Base-by-base conservation (phyloP, 768 basidiomycete genomes). In the Kwoniella shandongensis region DNA sequence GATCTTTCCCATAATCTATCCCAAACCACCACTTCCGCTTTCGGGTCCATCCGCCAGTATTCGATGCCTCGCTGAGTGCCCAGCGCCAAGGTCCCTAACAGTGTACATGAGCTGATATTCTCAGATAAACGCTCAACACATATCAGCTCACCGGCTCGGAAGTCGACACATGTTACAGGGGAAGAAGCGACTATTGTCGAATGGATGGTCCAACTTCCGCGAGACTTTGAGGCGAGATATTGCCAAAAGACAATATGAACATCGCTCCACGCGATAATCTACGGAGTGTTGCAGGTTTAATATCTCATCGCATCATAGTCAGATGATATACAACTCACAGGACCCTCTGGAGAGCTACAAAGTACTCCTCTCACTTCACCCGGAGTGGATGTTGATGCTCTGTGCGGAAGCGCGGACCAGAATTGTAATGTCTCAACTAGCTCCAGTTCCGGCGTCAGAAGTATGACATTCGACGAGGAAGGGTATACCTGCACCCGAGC, bases 221-320 rank as follows among this genome's bases (percentile, higher is more conserved):
- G 39, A 11, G 46, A 41, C 27, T 56, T 66, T 22, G 39, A 26
- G 0, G 27, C 26, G 32, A 26, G 23, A 32, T 50, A 48, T 36
- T 62, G 51, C 72, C 72, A 73, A 11, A 69, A 18, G 1, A 69
- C 69, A 11, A 70, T 57, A 59, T 70, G 65, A 1, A 41, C 49
- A 12, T 57, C 69, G 32, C 59, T 56, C 69, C 69, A 73, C 1
- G 69, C 69, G 13, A 73, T 54, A 13, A 73, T 64, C 72, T 73
- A 20, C 18, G 17, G 12, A 45, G n/a, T n/a, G n/a, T n/a, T n/a
- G n/a, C n/a, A n/a, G n/a, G n/a, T n/a, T n/a, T n/a, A n/a, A n/a
- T n/a, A n/a, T n/a, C n/a, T n/a, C n/a, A n/a, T 18, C n/a, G 12
- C 18, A 18, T 10, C 26, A 5, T 1, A 36, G 44, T 2, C 29